phyloP scores from a whole-genome alignment of 352 stramenopile genomes.

The Phytopythium kandeliae region DNA sequence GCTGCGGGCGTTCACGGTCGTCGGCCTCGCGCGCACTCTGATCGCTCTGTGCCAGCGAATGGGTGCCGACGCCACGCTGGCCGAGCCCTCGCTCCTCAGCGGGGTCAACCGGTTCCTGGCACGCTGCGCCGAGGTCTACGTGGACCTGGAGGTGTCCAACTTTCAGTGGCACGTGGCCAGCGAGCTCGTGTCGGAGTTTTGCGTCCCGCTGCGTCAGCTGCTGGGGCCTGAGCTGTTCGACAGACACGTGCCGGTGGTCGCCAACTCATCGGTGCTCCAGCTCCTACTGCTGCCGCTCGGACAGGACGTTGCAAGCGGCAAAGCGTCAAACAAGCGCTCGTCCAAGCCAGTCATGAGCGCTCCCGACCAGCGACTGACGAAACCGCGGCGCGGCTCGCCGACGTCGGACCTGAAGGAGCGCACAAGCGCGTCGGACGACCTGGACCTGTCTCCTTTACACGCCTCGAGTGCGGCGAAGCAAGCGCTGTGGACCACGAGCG shows the following conservation, averaged over 20 bases:
- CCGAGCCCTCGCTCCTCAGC: constrained; percentile 30
- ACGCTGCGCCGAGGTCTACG: constrained; percentile 63
- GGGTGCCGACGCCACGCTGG: constrained; percentile 33
- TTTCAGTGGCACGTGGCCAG: constrained; percentile 76
- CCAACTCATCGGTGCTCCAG: constrained; percentile 57
- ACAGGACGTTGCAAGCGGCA: constrained; percentile 6
- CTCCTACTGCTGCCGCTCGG: constrained; percentile 51
- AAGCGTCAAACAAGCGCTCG: constrained; percentile 8
- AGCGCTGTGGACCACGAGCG: neutral
- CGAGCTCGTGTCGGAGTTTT: constrained; percentile 66
- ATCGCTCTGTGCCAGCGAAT: constrained; percentile 58
- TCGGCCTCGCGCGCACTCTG: constrained; percentile 58
- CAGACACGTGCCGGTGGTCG: constrained; percentile 48
- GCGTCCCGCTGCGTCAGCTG: constrained; percentile 44
- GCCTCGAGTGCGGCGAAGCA: neutral
- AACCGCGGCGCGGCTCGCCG: neutral
- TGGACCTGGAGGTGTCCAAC: constrained; percentile 68
- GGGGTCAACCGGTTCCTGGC: constrained; percentile 58
- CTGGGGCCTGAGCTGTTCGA: constrained; percentile 49
- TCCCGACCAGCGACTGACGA: constrained; percentile 22
- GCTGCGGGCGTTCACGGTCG: constrained; percentile 57
- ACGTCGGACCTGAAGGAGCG: neutral
- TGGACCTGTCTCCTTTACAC: neutral
- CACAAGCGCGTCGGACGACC: neutral
- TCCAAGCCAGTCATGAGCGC: constrained; percentile 19